Conservation (phyloP, 495 filamentous ascomycete species). For the Aspergillus heteromorphus region DNA sequence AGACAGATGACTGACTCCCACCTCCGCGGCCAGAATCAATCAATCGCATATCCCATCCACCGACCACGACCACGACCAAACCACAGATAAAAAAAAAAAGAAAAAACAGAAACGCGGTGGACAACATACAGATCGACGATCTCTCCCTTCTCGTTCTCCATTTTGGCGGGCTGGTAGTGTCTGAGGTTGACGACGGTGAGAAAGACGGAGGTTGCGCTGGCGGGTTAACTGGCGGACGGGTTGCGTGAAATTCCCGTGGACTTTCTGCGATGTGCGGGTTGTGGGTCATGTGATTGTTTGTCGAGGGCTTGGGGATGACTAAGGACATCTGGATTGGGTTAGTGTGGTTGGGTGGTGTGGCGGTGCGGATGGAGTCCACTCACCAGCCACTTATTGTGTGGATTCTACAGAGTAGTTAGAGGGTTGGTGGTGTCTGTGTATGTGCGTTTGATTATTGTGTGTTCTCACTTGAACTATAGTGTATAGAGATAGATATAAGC, state of each 20-base stretch:
- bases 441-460: too few relatives aligned
- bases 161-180: conserved; percentile 51
- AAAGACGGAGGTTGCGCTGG: conserved; percentile 22
- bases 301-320: conserved; percentile 28
- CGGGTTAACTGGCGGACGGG: conserved; percentile 15
- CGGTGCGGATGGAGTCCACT: too few relatives aligned
- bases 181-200: conserved; percentile 41
- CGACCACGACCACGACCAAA: too few relatives aligned
- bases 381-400: too few relatives aligned
- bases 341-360: conserved; percentile 6
- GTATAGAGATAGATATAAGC: too few relatives aligned
- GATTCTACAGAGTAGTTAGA: too few relatives aligned
- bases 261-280: conserved; percentile 29
- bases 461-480: too few relatives aligned
- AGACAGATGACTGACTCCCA: too few relatives aligned
- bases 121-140: conserved; percentile 91
- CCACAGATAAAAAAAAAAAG: too few relatives aligned
- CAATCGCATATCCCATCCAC: not conserved
- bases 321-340: not conserved
- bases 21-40: too few relatives aligned
- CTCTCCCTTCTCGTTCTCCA: conserved; percentile 98
- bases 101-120: too few relatives aligned
- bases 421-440: not conserved
- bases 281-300: conserved; percentile 49
- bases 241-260: conserved; percentile 16